Base-by-base conservation (phyloP, 805 yeast genomes). In the Candida nonsorbophila region DNA sequence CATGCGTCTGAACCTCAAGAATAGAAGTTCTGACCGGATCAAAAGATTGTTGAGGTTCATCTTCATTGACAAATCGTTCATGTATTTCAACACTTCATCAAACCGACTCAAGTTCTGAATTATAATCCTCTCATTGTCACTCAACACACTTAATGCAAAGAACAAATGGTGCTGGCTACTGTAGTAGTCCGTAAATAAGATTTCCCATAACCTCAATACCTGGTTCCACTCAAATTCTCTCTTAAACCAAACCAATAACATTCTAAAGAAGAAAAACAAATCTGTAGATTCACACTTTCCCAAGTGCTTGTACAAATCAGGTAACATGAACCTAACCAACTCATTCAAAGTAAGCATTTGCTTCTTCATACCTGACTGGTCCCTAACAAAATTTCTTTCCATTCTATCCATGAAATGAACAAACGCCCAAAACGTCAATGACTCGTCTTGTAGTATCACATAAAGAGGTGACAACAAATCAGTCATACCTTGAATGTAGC, bases 401-500 rank as follows among this genome's bases (percentile, higher is more conserved):
- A 90, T 87, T 32, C 92, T 65, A 28, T 84, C 86, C 97, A 92
- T 90, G 42, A 85, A 84, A 22, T 77, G 74, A 3, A 74, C 69
- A 60, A 92, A 90, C 6, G 87, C 79, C 94, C 96, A 86, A 53
- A 92, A 92, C 5, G 95, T 67, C 14, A 86, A 46, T 0, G 79
- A 62, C 42, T 88, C 95, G 51, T 88, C 94, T 41, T 71, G 69
- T 41, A 43, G 62, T 46, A 49, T 57, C 30, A 69, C 74, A 51
- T 86, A 92, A 3, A 92, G 56, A 1, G 97, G 97, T 0, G 96
- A 82, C 20, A 92, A 61, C 29, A 92, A 62, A 54, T 92, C 99
- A 7, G 92, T 77, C 99, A 92, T 92, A 2, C 99, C 99, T 59
- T 92, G 99, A 12, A 92, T 95, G 48, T 92, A 92, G 1, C 98